Evolutionary conservation across 2,329 filamentous ascomycete genomes (phyloP), one percentile per base, ranked within the genome.

Genomic region (Mollisia scopiformis): DNA sequence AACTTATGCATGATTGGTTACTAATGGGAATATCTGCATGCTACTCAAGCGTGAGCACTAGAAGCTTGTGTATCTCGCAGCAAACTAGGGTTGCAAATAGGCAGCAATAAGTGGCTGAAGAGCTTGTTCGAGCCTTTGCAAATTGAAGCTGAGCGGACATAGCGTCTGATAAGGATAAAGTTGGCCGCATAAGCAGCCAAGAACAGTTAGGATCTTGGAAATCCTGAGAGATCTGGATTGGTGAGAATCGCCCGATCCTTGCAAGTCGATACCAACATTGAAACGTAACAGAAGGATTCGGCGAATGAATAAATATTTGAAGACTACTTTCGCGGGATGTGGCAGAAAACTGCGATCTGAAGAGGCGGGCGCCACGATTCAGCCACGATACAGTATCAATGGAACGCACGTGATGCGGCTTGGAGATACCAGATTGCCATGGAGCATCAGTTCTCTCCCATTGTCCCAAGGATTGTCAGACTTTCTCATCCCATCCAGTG

Each of bases 101-200:
- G 13, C 43, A 47, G 28, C 43, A 47, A 13, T 13, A 7, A 47
- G 7, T 47, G 43, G 43, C 11, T 23, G n/a, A 25, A 11, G 25
- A 27, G 14, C 13, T 47, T 25, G 23, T 27, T 27, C 43, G 43
- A 14, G 43, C 43, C 39, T n/a, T 28, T 47, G 23, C 2, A 13
- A 28, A 27, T 25, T 28, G 43, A 47, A 47, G 43, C 43, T 25
- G 43, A 14, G 43, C 21, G n/a, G 43, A 6, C 11, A 47, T 51
- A 51, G 49, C 28, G 27, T 21, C 11, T 51, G 49, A 51, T 51
- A 51, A 51, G 49, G 49, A 51, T 31, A 30, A 33, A 31, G 49
- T 51, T 51, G 49, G 49, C 49, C 49, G 49, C 30, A 51, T 10
- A 16, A 51, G 21, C 49, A 21, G 16, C 49, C 28, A 21, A 51